These are phyloP conservation scores for Leccinum longicurvipes DNA, from an alignment of 768 basidiomycete genomes.

Conservation along the genomic window DNA sequence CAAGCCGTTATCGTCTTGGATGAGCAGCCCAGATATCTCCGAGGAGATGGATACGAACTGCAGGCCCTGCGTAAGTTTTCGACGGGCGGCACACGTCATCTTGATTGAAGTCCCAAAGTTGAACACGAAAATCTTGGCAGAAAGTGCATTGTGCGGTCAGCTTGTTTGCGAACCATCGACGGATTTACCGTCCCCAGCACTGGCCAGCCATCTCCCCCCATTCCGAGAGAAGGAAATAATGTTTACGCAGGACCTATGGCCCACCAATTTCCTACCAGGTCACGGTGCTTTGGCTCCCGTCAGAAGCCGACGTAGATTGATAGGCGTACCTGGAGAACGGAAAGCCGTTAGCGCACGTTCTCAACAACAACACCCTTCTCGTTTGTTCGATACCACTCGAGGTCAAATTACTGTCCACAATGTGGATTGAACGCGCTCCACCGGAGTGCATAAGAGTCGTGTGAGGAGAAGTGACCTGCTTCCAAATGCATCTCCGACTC, in stretches of 20 bases:
- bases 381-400: conserved; percentile 24
- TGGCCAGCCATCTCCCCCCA: conserved; percentile 60
- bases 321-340: conserved; percentile 33
- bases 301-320: background rate
- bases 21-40: conserved; percentile 21
- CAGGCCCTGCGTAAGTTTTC: conserved; percentile 45
- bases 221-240: conserved; percentile 58
- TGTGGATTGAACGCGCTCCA: conserved; percentile 14
- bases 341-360: conserved; percentile 27
- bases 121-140: conserved; percentile 47
- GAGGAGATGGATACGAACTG: conserved; percentile 27
- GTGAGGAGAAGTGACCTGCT: background rate
- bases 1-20: conserved; percentile 12
- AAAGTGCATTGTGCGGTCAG: conserved; percentile 11
- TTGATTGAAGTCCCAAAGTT: conserved; percentile 67
- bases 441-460: conserved; percentile 11
- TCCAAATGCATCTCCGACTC: too few relatives aligned
- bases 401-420: conserved; percentile 17
- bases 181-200: conserved; percentile 64
- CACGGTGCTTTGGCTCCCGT: conserved; percentile 1
- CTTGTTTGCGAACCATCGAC: conserved; percentile 1
- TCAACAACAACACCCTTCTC: conserved; percentile 16
- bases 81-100: conserved; percentile 47
- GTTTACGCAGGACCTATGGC: conserved; percentile 65
- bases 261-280: conserved; percentile 31